These are phyloP conservation scores for Exophiala bonariae DNA, from an alignment of 2,329 filamentous ascomycete species.

Conservation along the genomic window DNA sequence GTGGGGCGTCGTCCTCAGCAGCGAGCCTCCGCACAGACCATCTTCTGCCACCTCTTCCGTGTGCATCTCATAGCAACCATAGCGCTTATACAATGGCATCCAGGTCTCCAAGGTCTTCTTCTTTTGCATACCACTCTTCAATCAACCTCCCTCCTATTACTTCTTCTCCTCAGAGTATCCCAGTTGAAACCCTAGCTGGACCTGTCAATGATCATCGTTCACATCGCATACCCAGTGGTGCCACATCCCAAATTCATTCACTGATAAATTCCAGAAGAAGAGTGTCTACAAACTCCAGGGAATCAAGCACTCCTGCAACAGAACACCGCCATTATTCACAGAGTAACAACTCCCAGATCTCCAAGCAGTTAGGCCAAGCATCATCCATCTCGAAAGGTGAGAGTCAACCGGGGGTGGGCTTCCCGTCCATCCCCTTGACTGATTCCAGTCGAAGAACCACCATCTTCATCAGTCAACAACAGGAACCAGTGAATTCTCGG, in stretches of 20 bases:
- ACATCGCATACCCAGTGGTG: too few relatives aligned
- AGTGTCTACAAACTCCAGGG: too few relatives aligned
- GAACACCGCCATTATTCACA: too few relatives aligned
- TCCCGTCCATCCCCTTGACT: slow-evolving; percentile 20
- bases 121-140: slow-evolving; percentile 5
- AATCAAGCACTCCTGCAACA: too few relatives aligned
- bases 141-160: slow-evolving; percentile 7
- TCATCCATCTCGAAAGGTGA: slow-evolving; percentile 8
- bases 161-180: slow-evolving; percentile 10
- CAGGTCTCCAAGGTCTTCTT: slow-evolving; percentile 7
- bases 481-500: too few relatives aligned
- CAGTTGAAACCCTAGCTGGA: too few relatives aligned
- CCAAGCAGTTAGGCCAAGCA: not conserved
- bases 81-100: slow-evolving; percentile 18
- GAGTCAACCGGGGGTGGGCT: slow-evolving; percentile 12
- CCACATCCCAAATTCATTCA: too few relatives aligned
- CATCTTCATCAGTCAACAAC: slow-evolving; percentile 6
- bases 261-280: too few relatives aligned
- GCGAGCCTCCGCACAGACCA: slow-evolving; percentile 20
- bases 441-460: slow-evolving; percentile 7
- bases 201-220: too few relatives aligned
- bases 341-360: too few relatives aligned
- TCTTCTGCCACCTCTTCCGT: slow-evolving; percentile 20
- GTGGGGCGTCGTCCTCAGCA: slow-evolving; percentile 16
- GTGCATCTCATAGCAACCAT: slow-evolving; percentile 28